phyloP scores from a whole-genome alignment of 192 early-diverging fungal genomes.

The Rhizophagus clarus region DNA sequence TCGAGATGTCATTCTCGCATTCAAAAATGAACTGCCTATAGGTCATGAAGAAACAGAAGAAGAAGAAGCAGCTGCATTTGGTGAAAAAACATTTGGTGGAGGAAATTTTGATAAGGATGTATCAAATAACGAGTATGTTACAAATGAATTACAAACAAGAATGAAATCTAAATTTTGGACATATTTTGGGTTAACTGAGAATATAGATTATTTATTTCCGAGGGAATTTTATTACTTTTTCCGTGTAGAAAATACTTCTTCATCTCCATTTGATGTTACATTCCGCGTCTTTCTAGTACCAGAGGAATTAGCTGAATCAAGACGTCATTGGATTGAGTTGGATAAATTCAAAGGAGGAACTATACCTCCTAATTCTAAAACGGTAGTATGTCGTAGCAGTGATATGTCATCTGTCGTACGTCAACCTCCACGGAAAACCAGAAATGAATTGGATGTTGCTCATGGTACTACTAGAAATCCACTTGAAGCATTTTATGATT shows the following conservation, averaged over 20 bases:
- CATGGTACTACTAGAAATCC: too few species aligned
- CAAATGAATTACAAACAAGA: neutral
- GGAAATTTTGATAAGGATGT: neutral
- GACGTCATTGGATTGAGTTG: neutral
- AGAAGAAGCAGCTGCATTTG: neutral
- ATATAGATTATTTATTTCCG: neutral
- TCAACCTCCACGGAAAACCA: conserved; percentile 1
- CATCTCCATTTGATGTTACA: neutral
- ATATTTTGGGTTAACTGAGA: neutral
- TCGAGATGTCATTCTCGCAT: neutral
- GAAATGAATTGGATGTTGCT: neutral
- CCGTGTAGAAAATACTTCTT: conserved; percentile 14
- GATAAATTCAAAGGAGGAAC: neutral
- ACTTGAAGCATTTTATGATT: neutral
- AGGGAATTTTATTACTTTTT: conserved; percentile 16
- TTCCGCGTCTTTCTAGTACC: conserved; percentile 4
- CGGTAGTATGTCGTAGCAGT: neutral
- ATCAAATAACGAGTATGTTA: too few species aligned
- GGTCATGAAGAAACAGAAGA: neutral
- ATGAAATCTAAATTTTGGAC: neutral
- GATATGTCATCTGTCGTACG: neutral
- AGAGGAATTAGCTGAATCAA: neutral
- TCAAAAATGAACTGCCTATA: neutral
- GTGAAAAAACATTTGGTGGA: conserved; percentile 5
- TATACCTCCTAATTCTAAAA: neutral